Evolutionary conservation across 805 yeast species (phyloP).

Genomic region (Cyberlindnera mycetangii): DNA sequence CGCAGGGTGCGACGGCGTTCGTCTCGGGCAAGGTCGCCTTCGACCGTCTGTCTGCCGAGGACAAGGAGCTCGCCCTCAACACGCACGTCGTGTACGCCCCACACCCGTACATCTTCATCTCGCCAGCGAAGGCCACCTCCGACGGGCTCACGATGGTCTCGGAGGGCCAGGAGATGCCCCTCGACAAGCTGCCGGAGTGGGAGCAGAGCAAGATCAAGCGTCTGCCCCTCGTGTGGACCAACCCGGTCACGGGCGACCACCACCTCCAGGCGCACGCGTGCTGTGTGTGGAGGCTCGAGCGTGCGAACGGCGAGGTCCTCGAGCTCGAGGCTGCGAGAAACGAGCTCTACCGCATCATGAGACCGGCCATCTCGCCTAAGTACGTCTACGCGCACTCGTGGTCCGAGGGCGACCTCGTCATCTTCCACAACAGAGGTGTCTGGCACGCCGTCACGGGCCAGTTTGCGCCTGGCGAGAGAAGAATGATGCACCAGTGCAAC

Average conservation of each 20-base stretch:
- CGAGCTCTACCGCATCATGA: slow-evolving; percentile 69
- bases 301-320: slow-evolving; percentile 54
- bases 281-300: slow-evolving; percentile 64
- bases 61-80: slow-evolving; percentile 67
- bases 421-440: slow-evolving; percentile 85
- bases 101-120: slow-evolving; percentile 84
- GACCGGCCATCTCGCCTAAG: slow-evolving; percentile 78
- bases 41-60: slow-evolving; percentile 61
- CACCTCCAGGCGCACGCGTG: slow-evolving; percentile 89
- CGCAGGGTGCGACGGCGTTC: slow-evolving; percentile 88
- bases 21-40: slow-evolving; percentile 83
- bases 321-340: slow-evolving; percentile 73
- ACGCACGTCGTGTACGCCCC: slow-evolving; percentile 90
- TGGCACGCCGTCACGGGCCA: slow-evolving; percentile 94
- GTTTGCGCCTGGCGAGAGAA: slow-evolving; percentile 69
- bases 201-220: slow-evolving; percentile 72
- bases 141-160: slow-evolving; percentile 86
- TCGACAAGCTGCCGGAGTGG: slow-evolving; percentile 79
- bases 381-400: slow-evolving; percentile 79
- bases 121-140: slow-evolving; percentile 75
- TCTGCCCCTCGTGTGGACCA: slow-evolving; percentile 89
- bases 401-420: slow-evolving; percentile 80
- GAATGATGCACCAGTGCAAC: slow-evolving; percentile 93
- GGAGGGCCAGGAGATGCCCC: slow-evolving; percentile 67
- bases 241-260: slow-evolving; percentile 78